phyloP scores from a whole-genome alignment of 306 rosid genomes.

The Erythrophleum fordii region DNA sequence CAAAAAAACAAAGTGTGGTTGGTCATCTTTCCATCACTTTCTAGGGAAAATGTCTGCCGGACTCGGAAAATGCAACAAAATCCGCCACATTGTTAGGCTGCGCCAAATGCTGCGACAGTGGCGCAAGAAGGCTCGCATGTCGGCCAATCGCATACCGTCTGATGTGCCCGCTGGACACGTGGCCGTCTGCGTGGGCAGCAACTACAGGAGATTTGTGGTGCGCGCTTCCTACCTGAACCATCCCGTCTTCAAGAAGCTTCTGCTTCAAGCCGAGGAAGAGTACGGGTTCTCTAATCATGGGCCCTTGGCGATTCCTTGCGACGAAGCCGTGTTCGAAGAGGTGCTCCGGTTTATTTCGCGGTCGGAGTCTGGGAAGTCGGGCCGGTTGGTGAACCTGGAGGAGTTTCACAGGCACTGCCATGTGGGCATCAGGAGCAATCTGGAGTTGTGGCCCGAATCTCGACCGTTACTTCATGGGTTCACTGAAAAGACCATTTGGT shows the following conservation, averaged over 20 bases:
- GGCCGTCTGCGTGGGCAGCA: slow-evolving; percentile 73
- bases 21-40: not conserved
- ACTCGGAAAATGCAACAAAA: slow-evolving; percentile 74
- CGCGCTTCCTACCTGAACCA: slow-evolving; percentile 79
- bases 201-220: slow-evolving; percentile 63
- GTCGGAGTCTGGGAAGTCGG: slow-evolving; percentile 51
- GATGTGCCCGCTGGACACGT: slow-evolving; percentile 84
- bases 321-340: slow-evolving; percentile 70
- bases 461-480: slow-evolving; percentile 67
- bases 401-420: slow-evolving; percentile 63
- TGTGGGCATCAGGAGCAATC: slow-evolving; percentile 45
- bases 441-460: slow-evolving; percentile 70
- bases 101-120: slow-evolving; percentile 77
- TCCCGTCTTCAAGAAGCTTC: slow-evolving; percentile 72
- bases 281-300: slow-evolving; percentile 70
- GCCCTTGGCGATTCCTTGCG: slow-evolving; percentile 76
- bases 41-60: slow-evolving; percentile 53
- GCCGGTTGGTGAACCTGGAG: slow-evolving; percentile 49
- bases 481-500: slow-evolving; percentile 59
- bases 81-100: slow-evolving; percentile 89
- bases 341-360: slow-evolving; percentile 60
- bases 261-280: slow-evolving; percentile 70
- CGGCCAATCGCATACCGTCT: slow-evolving; percentile 61
- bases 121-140: slow-evolving; percentile 78
- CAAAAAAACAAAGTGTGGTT: too few species aligned